Evolutionary conservation across 140 eudicot species (phyloP).

Genomic region (Stevia rebaudiana): DNA sequence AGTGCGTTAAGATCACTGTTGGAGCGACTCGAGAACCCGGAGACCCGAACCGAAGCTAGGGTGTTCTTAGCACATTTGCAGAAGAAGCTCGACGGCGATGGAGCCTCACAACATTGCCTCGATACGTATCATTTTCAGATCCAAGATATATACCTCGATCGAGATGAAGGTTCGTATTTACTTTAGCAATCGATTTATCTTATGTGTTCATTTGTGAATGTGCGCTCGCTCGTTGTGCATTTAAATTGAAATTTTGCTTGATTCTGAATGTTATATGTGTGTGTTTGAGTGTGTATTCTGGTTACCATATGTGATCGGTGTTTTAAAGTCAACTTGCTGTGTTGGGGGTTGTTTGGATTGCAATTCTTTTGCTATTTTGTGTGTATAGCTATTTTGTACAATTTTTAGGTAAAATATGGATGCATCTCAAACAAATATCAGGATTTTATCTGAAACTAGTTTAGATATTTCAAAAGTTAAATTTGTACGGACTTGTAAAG

Average conservation of each 20-base stretch:
- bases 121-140: conserved; percentile 79
- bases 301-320: not conserved
- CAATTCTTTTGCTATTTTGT: not conserved
- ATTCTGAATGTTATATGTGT: not conserved
- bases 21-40: conserved; percentile 81
- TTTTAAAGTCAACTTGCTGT: not conserved
- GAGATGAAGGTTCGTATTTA: conserved; percentile 40
- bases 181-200: not conserved
- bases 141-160: conserved; percentile 67
- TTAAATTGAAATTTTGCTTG: not conserved
- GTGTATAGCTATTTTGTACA: not conserved
- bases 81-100: conserved; percentile 42
- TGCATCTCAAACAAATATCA: not conserved
- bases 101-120: conserved; percentile 42
- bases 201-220: not conserved
- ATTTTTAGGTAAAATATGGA: not conserved
- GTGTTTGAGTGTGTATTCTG: not conserved
- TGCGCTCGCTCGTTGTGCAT: not conserved
- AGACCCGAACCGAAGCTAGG: conserved; percentile 70
- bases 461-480: not conserved
- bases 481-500: not conserved
- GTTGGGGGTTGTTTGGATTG: not conserved
- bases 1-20: conserved; percentile 68
- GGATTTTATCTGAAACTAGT: not conserved
- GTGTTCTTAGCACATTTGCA: conserved; percentile 70